Evolutionary conservation across 2,329 filamentous ascomycete genomes (phyloP), one percentile per base, ranked within the genome.

Genomic region (Epichloe hybrida): DNA sequence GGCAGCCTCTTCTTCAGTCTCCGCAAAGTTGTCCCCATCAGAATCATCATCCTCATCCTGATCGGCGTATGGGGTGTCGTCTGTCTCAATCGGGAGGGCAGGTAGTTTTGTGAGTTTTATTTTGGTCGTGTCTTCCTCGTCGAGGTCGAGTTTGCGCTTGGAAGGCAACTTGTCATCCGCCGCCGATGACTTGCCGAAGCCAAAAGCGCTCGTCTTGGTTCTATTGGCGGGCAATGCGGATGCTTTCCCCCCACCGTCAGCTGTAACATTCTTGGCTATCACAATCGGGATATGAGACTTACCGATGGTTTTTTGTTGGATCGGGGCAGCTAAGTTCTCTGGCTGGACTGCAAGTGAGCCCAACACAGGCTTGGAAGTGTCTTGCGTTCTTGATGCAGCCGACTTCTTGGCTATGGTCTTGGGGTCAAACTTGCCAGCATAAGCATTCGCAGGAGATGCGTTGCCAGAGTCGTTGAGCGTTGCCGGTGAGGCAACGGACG

Each of bases 31-130:
- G 55, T 84, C 85, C 49, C 80, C 81, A 58, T 89, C 86, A 48
- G 83, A 84, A 48, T 86, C 86, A 50, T 83, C 81, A 50, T 84
- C 83, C 46, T 80, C 81, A 51, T 81, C 80, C 64, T 81, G 76
- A 61, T 78, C 76, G 60, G 72, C 76, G 64, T 81, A 77, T 58
- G 77, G 74, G 53, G 75, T 75, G 64, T 77, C 73, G 56, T 83
- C 78, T 54, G 74, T 77, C 61, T 83, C 79, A 50, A 86, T 72
- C 50, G 84, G 79, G 53, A 87, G 80, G 57, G 84, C 84, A 52
- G 91, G 90, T 54, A 98, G 81, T 69, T 90, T 93, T 63, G 88
- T 88, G 57, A 98, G 79, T 71, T 94, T 96, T 64, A 89, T 86
- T 62, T 86, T 83, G 2, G 84, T 85, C 35, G 81, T 83, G 60